Evolutionary conservation across 169 alveolate genomes (phyloP).

Genomic region (Plasmodium inui): DNA sequence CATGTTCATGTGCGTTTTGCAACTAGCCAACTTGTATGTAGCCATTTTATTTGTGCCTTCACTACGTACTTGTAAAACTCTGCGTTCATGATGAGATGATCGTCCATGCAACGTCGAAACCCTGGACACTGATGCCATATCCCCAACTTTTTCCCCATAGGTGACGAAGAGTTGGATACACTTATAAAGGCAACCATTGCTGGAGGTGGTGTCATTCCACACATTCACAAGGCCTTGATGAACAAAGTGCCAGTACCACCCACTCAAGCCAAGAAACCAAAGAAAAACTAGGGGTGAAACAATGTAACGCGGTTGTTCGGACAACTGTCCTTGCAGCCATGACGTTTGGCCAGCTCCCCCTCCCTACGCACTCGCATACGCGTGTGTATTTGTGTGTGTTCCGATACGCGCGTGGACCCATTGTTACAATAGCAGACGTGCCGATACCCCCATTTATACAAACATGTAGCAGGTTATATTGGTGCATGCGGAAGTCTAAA

Average conservation of each 20-base stretch:
- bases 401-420: neutral
- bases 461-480: neutral
- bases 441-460: neutral
- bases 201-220: slow-evolving; percentile 99
- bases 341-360: neutral
- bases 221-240: slow-evolving; percentile 95
- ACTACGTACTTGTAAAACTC: neutral
- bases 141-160: slow-evolving; percentile 82
- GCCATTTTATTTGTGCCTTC: neutral
- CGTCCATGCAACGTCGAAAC: neutral
- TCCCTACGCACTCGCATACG: neutral
- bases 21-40: neutral
- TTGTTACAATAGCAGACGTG: neutral
- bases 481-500: slow-evolving; percentile 1
- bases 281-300: slow-evolving; percentile 57
- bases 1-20: neutral
- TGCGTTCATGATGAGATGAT: neutral
- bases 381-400: neutral
- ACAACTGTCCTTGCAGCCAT: neutral
- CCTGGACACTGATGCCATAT: neutral
- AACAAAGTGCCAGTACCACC: slow-evolving; percentile 88
- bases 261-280: slow-evolving; percentile 81
- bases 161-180: slow-evolving; percentile 98
- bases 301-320: neutral
- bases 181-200: slow-evolving; percentile 99